phyloP scores from a whole-genome alignment of 306 rosid genomes.

The Cicer cuneatum region DNA sequence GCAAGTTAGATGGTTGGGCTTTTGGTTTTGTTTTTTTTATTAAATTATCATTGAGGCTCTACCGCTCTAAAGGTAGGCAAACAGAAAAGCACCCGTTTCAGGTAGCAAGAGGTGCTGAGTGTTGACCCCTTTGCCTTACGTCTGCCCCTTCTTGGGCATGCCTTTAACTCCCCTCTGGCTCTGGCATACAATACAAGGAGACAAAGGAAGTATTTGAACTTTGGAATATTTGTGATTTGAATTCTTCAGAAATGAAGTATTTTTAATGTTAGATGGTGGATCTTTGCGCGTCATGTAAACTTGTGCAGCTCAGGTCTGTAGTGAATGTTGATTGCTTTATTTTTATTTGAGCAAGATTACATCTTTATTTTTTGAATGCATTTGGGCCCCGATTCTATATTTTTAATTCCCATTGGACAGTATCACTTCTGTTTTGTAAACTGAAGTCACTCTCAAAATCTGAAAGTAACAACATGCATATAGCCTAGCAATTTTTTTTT shows the following conservation, averaged over 20 bases:
- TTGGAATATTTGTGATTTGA: slow-evolving; percentile 21
- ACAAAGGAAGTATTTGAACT: background rate
- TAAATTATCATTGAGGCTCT: background rate
- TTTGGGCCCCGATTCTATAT: slow-evolving; percentile 6
- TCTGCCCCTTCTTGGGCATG: background rate
- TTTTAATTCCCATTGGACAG: background rate
- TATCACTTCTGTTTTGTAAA: slow-evolving; percentile 24
- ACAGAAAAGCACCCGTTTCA: background rate
- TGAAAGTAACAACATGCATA: background rate
- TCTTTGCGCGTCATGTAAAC: slow-evolving; percentile 26
- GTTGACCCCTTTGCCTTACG: slow-evolving; percentile 9
- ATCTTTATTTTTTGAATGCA: background rate
- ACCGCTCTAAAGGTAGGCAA: background rate
- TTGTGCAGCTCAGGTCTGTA: slow-evolving; percentile 23
- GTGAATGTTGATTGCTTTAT: slow-evolving; percentile 21
- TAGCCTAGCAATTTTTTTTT: background rate
- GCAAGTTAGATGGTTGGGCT: background rate
- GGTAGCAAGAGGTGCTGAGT: background rate
- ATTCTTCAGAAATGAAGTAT: slow-evolving; percentile 7
- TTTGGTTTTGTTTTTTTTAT: background rate
- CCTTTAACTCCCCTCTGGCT: slow-evolving; percentile 23
- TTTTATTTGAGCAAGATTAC: slow-evolving; percentile 25
- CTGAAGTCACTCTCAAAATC: background rate
- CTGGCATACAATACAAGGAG: background rate
- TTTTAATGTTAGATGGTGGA: slow-evolving; percentile 12